These are phyloP conservation scores for Podila minutissima DNA, from an alignment of 192 early-diverging fungal species.

Conservation along the genomic window DNA sequence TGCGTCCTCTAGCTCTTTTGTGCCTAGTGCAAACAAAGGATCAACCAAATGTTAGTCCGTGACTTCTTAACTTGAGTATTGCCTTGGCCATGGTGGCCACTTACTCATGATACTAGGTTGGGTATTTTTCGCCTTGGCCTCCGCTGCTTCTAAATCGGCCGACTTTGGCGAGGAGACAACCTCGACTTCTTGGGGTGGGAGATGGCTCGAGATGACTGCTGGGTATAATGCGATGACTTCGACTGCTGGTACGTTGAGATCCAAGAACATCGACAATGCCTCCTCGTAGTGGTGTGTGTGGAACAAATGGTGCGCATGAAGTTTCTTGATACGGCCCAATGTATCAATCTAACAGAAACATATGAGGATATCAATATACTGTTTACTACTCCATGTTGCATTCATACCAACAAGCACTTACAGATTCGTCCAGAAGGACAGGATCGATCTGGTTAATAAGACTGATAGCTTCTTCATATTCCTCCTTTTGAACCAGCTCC, in stretches of 20 bases:
- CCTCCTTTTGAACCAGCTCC: constrained; percentile 71
- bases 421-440: constrained; percentile 74
- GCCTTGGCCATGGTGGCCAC: background rate
- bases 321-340: constrained; percentile 66
- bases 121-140: constrained; percentile 11
- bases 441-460: constrained; percentile 80
- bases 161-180: constrained; percentile 41
- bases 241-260: constrained; percentile 69
- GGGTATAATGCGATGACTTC: constrained; percentile 79
- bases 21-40: constrained; percentile 46
- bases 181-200: constrained; percentile 48
- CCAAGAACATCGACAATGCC: constrained; percentile 71
- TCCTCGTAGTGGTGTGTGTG: constrained; percentile 70
- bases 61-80: too few relatives aligned
- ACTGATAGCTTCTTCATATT: constrained; percentile 81
- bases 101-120: constrained; percentile 44
- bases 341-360: constrained; percentile 57
- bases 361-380: background rate
- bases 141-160: constrained; percentile 16
- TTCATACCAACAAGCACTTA: constrained; percentile 1
- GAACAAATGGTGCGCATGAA: constrained; percentile 80
- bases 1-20: constrained; percentile 66
- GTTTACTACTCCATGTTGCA: too few relatives aligned
- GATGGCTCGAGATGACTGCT: constrained; percentile 70
- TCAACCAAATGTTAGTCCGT: background rate